Evolutionary conservation across 257 asterid species (phyloP), one percentile per base, ranked within the genome.

Genomic region (Lycium ferocissimum): DNA sequence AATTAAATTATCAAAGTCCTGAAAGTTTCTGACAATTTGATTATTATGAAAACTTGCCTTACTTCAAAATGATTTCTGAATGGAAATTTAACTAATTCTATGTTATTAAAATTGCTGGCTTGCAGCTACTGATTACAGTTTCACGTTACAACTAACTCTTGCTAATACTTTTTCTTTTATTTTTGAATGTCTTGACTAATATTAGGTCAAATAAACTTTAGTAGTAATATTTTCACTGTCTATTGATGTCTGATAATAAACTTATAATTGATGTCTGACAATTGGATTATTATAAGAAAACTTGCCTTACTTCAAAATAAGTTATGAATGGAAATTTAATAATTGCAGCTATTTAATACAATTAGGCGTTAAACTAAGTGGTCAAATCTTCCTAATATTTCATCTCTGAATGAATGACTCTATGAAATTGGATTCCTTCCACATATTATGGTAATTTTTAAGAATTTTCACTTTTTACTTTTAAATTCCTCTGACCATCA

Each of bases 1-100:
- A 9, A 43, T 71, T 18, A 43, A 47, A 8, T 47, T 49, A 11
- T 47, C 43, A 20, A 49, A 75, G 81, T 75, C 61, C 20, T 75
- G 40, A 59, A 75, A 75, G 43, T 75, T 75, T 47, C 81, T 75
- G 81, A 49, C 61, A 49, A 49, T 75, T 47, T 75, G 43, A 47
- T 75, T 75, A 73, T 45, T 72, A 45, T n/a, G 9, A 45, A 72
- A 45, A n/a, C 38, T 43, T n/a, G 6, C 18, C 37, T 72, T 72
- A 20, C 2, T 75, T 75, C 3, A 75, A 49, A 22, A 22, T 18
- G 40, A 3, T 43, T 47, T 12, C 22, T 20, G 18, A 49, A 49
- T 22, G 11, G 12, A 49, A 75, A 75, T 22, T 37, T 51, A 22
- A 75, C 3, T 26, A 75, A 49, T 75, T 49, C 1, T 12, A n/a